phyloP scores from a whole-genome alignment of 768 basidiomycete species.

The Mycena galopus region DNA sequence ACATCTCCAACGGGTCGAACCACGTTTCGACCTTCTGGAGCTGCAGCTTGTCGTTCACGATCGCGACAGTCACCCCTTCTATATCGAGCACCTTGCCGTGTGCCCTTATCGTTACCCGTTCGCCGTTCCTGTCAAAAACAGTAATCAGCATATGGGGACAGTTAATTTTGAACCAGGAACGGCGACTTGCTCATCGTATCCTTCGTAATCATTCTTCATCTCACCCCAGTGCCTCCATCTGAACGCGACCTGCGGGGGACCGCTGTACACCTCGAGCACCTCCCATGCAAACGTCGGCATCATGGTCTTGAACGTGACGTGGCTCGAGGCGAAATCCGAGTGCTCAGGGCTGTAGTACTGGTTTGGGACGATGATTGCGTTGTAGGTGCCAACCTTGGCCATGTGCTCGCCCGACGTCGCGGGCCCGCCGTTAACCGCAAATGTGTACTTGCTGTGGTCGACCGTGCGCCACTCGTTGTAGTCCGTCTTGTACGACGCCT shows the following conservation, averaged over 20 bases:
- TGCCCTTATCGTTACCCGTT: conserved; percentile 27
- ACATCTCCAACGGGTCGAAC: conserved; percentile 35
- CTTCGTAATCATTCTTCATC: conserved; percentile 33
- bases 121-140: conserved; percentile 28
- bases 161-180: background rate
- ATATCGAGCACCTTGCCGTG: conserved; percentile 34
- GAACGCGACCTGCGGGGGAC: conserved; percentile 36
- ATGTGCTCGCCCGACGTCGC: conserved; percentile 29
- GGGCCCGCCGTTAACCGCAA: conserved; percentile 35
- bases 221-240: conserved; percentile 37
- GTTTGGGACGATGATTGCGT: conserved; percentile 35
- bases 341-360: conserved; percentile 36
- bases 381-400: conserved; percentile 36
- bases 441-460: conserved; percentile 32
- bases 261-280: conserved; percentile 38
- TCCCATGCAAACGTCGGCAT: conserved; percentile 39
- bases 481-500: conserved; percentile 34
- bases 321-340: conserved; percentile 34
- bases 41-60: conserved; percentile 36
- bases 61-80: conserved; percentile 34
- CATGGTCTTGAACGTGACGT: conserved; percentile 37
- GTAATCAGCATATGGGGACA: conserved; percentile 8
- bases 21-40: conserved; percentile 36
- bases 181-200: conserved; percentile 27
- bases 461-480: conserved; percentile 37